Evolutionary conservation across 1,139 yeast species (phyloP), one percentile per base, ranked within the genome.

Genomic region (Protomyces macrosporus): DNA sequence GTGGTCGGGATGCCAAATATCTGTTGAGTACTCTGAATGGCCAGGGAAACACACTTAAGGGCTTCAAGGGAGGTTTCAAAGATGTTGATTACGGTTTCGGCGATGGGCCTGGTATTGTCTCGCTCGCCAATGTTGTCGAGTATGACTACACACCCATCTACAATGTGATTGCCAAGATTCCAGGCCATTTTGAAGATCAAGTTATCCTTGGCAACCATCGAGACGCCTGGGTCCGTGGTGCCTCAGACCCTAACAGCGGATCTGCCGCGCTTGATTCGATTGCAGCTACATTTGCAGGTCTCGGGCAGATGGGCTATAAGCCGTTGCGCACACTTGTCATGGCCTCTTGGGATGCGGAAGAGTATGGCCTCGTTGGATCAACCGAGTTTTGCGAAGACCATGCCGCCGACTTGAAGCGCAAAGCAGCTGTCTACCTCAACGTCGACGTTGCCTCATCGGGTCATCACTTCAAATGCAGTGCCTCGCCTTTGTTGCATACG

Each of bases 311-410:
- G 1, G 88, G 88, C 5, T 86, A 87, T 87, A 78, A 78, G 69
- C 90, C 90, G n/a, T 73, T 77, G 60, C 79, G 87, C 69, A 81
- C 87, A 0, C 82, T 86, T 34, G 71, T 75, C 23, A 77, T 85
- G 53, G 88, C 85, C 0, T 82, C 87, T 30, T 85, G 89, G 89
- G 90, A 86, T 71, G 90, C 87, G 65, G 90, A 86, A 72, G 90
- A 86, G 73, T 84, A 83, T 68, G 89, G 84, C 0, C 74, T 86
- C 35, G 70, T 86, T 14, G 90, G 90, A 0, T 83, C 87, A 1
- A 86, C 89, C 3, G 89, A 84, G 66, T 84, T 80, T 79, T 89
- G 86, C 36, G 89, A 85, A 71, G 83, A 81, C 65, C 76, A 81
- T 66, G 75, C 78, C 4, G 71, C 75, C 52, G 71, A 69, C 58